These are phyloP conservation scores for Marsdenia floribunda DNA, from an alignment of 257 asterid species.

Conservation along the genomic window DNA sequence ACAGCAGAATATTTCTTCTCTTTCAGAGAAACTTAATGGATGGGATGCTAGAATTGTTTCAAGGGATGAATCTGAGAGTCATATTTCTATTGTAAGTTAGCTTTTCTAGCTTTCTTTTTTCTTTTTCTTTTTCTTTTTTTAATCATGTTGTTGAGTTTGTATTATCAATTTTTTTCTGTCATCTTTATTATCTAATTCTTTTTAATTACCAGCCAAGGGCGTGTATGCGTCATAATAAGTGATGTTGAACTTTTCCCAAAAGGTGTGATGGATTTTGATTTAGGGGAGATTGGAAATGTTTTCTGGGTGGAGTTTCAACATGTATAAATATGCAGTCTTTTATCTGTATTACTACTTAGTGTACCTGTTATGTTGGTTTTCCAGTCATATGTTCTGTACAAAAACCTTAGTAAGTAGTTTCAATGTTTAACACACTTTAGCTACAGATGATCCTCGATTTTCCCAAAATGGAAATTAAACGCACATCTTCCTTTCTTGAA, in stretches of 20 bases:
- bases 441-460: background rate
- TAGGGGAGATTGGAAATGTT: background rate
- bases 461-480: background rate
- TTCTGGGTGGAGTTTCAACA: background rate
- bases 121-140: background rate
- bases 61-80: slow-evolving; percentile 63
- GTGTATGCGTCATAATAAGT: background rate
- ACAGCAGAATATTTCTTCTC: slow-evolving; percentile 34
- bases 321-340: background rate
- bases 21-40: slow-evolving; percentile 54
- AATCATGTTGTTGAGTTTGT: background rate
- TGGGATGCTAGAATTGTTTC: slow-evolving; percentile 61
- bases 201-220: background rate
- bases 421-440: background rate
- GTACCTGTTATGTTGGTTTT: background rate
- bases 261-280: background rate
- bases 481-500: background rate
- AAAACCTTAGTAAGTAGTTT: background rate
- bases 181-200: background rate
- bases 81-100: slow-evolving; percentile 56
- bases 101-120: background rate
- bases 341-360: background rate
- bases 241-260: background rate
- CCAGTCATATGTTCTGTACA: background rate
- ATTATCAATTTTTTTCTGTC: background rate